Conservation (phyloP, 2,329 filamentous ascomycete genomes). For the Penicillium sp. region DNA sequence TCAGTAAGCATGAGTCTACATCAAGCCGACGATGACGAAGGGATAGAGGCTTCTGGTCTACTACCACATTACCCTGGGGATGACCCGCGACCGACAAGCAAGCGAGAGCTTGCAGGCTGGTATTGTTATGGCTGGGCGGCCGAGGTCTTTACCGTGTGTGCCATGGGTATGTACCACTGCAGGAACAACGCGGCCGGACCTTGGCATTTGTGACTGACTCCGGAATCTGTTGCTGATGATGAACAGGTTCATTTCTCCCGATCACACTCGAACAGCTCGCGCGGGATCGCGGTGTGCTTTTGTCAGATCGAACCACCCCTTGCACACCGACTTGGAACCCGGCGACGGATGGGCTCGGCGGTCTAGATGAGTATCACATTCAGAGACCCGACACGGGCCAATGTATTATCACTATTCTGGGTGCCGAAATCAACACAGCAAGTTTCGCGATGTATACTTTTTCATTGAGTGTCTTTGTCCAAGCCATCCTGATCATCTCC, state of each 20-base stretch:
- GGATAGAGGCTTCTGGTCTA: constrained; percentile 18
- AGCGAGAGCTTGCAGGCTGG: constrained; percentile 85
- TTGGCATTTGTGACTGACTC: not conserved
- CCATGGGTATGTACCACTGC: constrained; percentile 50
- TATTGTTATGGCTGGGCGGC: constrained; percentile 95
- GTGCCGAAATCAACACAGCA: constrained; percentile 85
- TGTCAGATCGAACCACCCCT: constrained; percentile 67
- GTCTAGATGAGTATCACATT: constrained; percentile 14
- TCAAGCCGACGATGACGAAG: constrained; percentile 18
- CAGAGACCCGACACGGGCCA: constrained; percentile 47
- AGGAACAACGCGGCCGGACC: not conserved
- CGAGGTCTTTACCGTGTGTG: constrained; percentile 93
- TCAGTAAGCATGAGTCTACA: constrained; percentile 26
- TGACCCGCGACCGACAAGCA: constrained; percentile 80
- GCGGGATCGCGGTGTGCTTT: constrained; percentile 80
- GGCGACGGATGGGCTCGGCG: constrained; percentile 18
- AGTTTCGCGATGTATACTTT: constrained; percentile 99
- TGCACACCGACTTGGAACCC: constrained; percentile 62
- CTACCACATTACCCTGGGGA: constrained; percentile 66
- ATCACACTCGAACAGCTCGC: constrained; percentile 92
- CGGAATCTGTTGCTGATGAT: constrained; percentile 7
- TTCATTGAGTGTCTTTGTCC: constrained; percentile 80
- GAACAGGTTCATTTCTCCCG: constrained; percentile 81
- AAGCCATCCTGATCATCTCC: constrained; percentile 86
- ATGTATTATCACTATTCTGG: constrained; percentile 77